A percentile compares a stretch with the other conserved stretches of the same genome.
Conservation (phyloP, 1,139 yeast genomes). For the Debaryomyces sp. region DNA sequence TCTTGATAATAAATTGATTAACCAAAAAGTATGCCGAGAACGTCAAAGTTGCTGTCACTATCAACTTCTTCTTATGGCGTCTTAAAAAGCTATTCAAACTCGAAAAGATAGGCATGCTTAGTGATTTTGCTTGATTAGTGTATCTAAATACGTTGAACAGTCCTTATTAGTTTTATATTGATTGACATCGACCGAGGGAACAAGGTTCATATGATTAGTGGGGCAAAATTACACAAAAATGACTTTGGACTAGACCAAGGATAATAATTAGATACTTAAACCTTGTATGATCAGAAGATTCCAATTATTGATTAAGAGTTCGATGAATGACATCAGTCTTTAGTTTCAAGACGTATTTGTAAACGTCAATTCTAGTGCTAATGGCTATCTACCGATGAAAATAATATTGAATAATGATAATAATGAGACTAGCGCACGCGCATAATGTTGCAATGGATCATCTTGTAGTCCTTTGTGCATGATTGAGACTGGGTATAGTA, state of each 20-base stretch:
- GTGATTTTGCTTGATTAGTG: not conserved
- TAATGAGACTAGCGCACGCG: not conserved
- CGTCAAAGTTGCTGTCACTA: constrained; percentile 59
- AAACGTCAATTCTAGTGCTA: not conserved
- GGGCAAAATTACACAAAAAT: constrained; percentile 8
- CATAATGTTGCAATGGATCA: not conserved
- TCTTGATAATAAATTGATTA: constrained; percentile 59
- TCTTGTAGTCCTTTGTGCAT: not conserved
- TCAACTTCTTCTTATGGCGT: constrained; percentile 63
- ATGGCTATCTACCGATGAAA: not conserved
- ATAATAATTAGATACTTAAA: not conserved
- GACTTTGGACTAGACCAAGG: not conserved
- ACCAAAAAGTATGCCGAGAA: constrained; percentile 62
- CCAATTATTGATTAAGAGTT: not conserved
- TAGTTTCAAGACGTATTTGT: not conserved
- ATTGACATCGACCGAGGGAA: constrained; percentile 8
- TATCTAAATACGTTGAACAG: not conserved
- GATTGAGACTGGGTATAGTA: not conserved
- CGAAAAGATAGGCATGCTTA: constrained; percentile 51
- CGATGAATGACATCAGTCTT: not conserved
- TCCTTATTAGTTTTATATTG: constrained; percentile 5
- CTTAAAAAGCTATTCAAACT: constrained; percentile 57
- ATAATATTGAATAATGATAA: not conserved
- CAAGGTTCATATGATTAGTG: constrained; percentile 6
- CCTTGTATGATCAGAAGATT: not conserved